Percentiles rank a stretch among this genome's conserved stretches.
phyloP scores from a whole-genome alignment of 805 yeast species.

The Brettanomyces naardenensis region DNA sequence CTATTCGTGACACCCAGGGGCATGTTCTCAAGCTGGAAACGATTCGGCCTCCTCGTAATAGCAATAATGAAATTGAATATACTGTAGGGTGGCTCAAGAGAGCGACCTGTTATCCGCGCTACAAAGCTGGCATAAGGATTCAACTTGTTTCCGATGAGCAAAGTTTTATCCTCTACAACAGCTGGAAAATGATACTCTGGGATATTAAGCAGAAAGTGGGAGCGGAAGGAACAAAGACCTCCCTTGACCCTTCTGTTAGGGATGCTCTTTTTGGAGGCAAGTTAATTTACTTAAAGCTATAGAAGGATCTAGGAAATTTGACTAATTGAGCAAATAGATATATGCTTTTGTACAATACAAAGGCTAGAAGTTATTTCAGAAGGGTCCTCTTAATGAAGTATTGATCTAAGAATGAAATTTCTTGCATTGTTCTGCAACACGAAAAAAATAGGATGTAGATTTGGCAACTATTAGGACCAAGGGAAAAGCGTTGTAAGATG shows the following conservation, averaged over 20 bases:
- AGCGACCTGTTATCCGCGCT: constrained; percentile 34
- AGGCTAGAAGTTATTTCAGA: too few relatives aligned
- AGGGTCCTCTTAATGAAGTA: too few relatives aligned
- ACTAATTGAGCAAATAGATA: too few relatives aligned
- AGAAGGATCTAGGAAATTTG: background rate
- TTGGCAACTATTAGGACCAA: too few relatives aligned
- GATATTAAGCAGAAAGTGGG: constrained; percentile 21
- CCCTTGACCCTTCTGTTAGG: constrained; percentile 19
- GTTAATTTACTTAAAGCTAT: constrained; percentile 10
- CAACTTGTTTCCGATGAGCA: constrained; percentile 19
- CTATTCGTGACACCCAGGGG: constrained; percentile 32
- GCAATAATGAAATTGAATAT: constrained; percentile 11
- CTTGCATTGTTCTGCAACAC: too few relatives aligned
- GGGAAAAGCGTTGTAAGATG: too few relatives aligned
- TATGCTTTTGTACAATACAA: too few relatives aligned
- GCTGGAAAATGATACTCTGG: constrained; percentile 21
- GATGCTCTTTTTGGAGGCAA: constrained; percentile 16
- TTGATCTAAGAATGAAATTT: too few relatives aligned
- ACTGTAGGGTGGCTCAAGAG: constrained; percentile 30
- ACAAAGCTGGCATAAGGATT: constrained; percentile 36
- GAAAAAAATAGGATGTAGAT: too few relatives aligned
- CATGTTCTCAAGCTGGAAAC: constrained; percentile 31
- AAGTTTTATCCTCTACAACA: constrained; percentile 22
- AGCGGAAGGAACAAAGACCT: background rate
- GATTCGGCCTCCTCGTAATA: constrained; percentile 12